Evolutionary conservation across 768 basidiomycete species (phyloP).

Genomic region (Sporobolomyces phaffii): DNA sequence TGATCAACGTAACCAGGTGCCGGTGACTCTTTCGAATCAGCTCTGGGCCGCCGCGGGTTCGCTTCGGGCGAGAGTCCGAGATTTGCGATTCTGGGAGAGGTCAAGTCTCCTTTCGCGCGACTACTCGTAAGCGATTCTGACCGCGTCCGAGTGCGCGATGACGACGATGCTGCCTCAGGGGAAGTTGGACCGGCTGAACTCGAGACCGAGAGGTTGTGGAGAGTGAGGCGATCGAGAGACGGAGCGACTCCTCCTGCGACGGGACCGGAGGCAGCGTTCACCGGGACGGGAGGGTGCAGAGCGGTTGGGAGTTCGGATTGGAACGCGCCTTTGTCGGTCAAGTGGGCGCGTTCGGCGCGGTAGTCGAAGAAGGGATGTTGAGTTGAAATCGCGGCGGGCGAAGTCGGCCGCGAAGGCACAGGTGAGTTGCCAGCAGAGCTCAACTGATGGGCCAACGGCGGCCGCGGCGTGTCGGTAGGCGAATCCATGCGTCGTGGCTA

Average conservation of each 20-base stretch:
- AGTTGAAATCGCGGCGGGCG: neutral
- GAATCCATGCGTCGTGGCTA: neutral
- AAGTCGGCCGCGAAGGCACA: neutral
- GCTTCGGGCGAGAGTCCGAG: constrained; percentile 7
- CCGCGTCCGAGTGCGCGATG: neutral
- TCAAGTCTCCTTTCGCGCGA: constrained; percentile 18
- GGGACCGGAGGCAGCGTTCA: neutral
- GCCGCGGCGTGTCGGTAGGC: neutral
- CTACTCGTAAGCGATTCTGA: constrained; percentile 9
- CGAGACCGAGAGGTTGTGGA: constrained; percentile 1
- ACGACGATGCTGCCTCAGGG: neutral
- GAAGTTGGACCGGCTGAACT: neutral
- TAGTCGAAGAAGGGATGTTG: constrained; percentile 19
- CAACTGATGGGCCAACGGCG: neutral
- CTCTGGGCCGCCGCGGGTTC: no score
- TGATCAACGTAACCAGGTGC: constrained; percentile 1
- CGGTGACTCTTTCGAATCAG: neutral
- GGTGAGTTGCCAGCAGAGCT: constrained; percentile 11
- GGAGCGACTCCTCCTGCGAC: neutral
- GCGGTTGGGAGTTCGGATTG: constrained; percentile 25
- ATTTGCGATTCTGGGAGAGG: constrained; percentile 30
- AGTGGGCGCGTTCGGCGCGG: constrained; percentile 23
- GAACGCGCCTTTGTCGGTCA: constrained; percentile 29
- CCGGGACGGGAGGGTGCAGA: neutral
- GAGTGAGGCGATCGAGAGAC: constrained; percentile 22